phyloP scores from a whole-genome alignment of 2,329 filamentous ascomycete species.

The Aspergillus latus region DNA sequence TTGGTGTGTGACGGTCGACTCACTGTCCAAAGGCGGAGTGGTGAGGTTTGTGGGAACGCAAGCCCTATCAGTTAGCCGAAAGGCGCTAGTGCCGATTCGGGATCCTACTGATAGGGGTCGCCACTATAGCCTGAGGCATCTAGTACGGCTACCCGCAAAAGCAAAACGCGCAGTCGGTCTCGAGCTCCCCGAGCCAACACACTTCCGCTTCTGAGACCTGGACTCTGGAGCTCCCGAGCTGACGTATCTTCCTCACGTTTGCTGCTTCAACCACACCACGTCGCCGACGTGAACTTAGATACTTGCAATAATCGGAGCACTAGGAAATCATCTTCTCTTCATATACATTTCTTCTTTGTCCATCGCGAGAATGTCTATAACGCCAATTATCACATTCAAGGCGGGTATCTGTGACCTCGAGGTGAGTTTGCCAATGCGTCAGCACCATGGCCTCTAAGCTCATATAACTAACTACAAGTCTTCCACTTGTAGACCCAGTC shows the following conservation, averaged over 20 bases:
- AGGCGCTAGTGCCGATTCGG: slow-evolving; percentile 38
- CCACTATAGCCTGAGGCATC: slow-evolving; percentile 17
- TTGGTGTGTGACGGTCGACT: slow-evolving; percentile 41
- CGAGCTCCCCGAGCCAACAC: slow-evolving; percentile 14
- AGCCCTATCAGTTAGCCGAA: slow-evolving; percentile 42
- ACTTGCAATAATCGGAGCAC: background rate
- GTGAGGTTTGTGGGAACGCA: slow-evolving; percentile 46
- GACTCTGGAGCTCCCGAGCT: slow-evolving; percentile 17
- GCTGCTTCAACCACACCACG: slow-evolving; percentile 10
- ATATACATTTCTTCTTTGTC: slow-evolving; percentile 7
- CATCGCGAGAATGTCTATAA: slow-evolving; percentile 67
- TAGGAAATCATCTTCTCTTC: slow-evolving; percentile 1
- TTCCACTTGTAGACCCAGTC: slow-evolving; percentile 47
- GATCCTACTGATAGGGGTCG: slow-evolving; percentile 20
- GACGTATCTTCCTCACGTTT: slow-evolving; percentile 30
- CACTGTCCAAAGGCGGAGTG: slow-evolving; percentile 39
- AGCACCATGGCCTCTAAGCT: background rate
- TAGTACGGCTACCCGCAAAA: slow-evolving; percentile 1
- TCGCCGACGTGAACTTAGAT: background rate
- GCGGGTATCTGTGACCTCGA: slow-evolving; percentile 84
- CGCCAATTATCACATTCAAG: slow-evolving; percentile 92
- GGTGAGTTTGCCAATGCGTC: slow-evolving; percentile 54
- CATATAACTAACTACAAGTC: background rate
- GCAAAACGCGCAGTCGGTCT: slow-evolving; percentile 12
- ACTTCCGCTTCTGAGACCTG: background rate